Evolutionary conservation across 2,329 filamentous ascomycete genomes (phyloP), one percentile per base, ranked within the genome.

Genomic region (Penicillium thymicola): DNA sequence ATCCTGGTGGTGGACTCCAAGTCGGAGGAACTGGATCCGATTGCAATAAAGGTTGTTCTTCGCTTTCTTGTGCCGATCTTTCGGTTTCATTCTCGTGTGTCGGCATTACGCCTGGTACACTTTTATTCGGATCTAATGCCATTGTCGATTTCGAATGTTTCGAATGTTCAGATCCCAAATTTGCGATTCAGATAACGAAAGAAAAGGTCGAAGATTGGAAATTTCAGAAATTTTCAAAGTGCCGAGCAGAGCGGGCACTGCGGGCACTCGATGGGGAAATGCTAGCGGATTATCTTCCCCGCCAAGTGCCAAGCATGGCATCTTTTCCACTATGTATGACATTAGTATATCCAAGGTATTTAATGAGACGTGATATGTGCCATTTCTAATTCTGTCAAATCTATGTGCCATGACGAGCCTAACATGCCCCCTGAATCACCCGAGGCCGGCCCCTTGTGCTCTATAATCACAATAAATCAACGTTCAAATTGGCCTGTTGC

Each of bases 1-100:
- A 85, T n/a, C 81, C 80, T 2, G 66, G 64, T 0, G 81, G 80
- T 1, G 80, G 74, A n/a, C 68, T 75, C 82, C 82, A 84, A 0
- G 51, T 30, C n/a, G 45, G 5, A 27, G 48, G 51, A 16, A 37
- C 30, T 40, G 47, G 28, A 13, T 59, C 53, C 8, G 59, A 46
- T 30, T 23, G 30, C 41, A 72, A 46, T 10, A 73, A 54, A 16
- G 68, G 68, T 30, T 67, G 64, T 21, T 67, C 58, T 54, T 70
- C 69, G n/a, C n/a, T 40, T 2, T 30, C n/a, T 23, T 43, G 43
- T 23, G 18, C 11, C 1, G 23, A n/a, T 18, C 16, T 48, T 47
- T 50, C 37, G 23, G 21, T 13, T 30, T 30, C 52, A 50, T 41
- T 36, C 2, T 47, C 21, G 37, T 43, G 4, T 9, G 32, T 38